Evolutionary conservation across 73 alveolate genomes (phyloP).

Genomic region (Paramecium sonneborni): DNA sequence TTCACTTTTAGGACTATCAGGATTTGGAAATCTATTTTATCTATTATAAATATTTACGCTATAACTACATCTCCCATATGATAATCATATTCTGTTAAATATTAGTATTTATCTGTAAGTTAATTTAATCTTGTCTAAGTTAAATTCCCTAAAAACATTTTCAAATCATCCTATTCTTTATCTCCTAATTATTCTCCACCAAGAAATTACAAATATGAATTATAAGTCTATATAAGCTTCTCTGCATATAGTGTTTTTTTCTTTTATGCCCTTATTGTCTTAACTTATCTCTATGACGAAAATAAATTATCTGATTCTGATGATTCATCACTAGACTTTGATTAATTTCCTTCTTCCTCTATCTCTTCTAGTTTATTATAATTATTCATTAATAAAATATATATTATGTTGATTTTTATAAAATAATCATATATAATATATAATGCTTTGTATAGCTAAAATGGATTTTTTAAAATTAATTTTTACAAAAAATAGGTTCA

Average conservation of each 20-base stretch:
- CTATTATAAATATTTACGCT: not conserved
- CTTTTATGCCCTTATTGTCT: not conserved
- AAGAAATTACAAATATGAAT: not conserved
- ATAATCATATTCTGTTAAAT: constrained; percentile 1
- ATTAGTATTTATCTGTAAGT: not conserved
- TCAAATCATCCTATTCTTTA: not conserved
- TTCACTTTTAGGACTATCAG: not conserved
- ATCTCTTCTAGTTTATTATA: not conserved
- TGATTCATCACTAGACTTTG: not conserved
- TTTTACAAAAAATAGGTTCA: no score
- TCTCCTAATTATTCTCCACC: not conserved
- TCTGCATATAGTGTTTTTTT: not conserved
- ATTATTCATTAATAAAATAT: no score
- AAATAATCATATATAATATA: no score
- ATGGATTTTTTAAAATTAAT: no score
- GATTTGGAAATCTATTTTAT: not conserved
- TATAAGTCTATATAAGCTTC: not conserved
- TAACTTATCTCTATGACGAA: not conserved
- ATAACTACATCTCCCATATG: constrained; percentile 3
- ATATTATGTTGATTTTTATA: no score
- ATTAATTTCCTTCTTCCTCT: not conserved
- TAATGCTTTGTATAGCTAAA: no score
- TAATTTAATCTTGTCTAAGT: not conserved
- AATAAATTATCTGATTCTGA: not conserved
- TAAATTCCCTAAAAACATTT: not conserved